Base-by-base conservation (phyloP, 139 green algal species). In the Mesotaenium endlicherianum region DNA sequence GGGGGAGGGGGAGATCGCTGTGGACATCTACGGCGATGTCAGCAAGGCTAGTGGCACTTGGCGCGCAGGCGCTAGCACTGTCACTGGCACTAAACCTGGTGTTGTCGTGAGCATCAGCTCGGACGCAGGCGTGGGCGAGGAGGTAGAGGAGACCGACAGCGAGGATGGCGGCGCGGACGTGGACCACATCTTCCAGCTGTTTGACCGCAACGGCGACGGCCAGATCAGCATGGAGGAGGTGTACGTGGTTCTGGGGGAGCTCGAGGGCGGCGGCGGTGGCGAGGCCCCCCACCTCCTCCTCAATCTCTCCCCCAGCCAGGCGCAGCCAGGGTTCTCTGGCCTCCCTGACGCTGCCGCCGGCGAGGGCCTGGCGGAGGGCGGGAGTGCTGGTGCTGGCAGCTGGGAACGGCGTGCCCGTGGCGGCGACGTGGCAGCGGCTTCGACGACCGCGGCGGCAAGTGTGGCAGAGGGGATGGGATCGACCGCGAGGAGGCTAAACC, bases 191-290 rank as follows among this genome's bases (percentile, higher is more conserved):
- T 91, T 90, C 57, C 38, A 30, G 11, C 68, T 88, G 85, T 88
- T 91, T 43, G 88, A 91, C 47, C 78, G 70, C 38, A 81, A 91
- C 30, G 85, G 85, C 34, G 85, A 90, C 42, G 88, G 88, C 20
- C 16, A n/a, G n/a, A 87, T 91, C 64, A 84, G 71, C 58, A 14
- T 78, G 41, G 80, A 82, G 3, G 87, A 91, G 78, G 42, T 91
- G 36, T 41, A 59, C 31, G n/a, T 17, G 36, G 59, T 85, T 3
- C 74, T 91, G 75, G 17, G 11, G 20, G 80, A 87, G 43, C 57
- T 91, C n/a, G 80, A 67, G 14, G 17, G 17, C 4, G 71, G 34
- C 30, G 69, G 38, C 1, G 47, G 44, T 17, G 20, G 17, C 14
- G n/a, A n/a, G n/a, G n/a, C n/a, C n/a, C n/a, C n/a, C n/a, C n/a